phyloP scores from a whole-genome alignment of 1,139 yeast genomes.

The Blastobotrys capitulatus region DNA sequence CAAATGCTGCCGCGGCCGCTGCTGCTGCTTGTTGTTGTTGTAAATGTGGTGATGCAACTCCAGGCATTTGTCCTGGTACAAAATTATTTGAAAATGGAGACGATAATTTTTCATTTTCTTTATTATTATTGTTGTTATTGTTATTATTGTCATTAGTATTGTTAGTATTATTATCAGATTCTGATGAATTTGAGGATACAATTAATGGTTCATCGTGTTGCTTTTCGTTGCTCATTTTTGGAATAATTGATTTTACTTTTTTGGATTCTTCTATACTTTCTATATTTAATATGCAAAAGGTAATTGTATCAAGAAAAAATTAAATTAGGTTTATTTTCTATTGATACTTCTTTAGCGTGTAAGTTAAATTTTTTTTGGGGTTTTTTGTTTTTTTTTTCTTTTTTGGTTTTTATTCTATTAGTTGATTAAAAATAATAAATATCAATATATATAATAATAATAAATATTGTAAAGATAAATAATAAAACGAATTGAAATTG shows the following conservation, averaged over 20 bases:
- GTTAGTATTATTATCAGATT: neutral
- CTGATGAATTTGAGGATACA: neutral
- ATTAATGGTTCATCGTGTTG: neutral
- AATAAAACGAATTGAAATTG: too few relatives aligned
- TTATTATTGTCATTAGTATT: neutral
- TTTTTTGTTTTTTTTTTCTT: neutral
- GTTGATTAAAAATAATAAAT: too few relatives aligned
- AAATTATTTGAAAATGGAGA: neutral
- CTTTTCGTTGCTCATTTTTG: neutral
- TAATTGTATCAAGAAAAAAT: too few relatives aligned
- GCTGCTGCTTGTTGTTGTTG: neutral
- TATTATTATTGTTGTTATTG: neutral
- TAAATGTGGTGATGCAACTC: neutral
- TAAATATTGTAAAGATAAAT: too few relatives aligned
- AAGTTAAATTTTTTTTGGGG: neutral
- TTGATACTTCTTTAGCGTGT: neutral
- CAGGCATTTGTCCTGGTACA: neutral
- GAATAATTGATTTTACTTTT: neutral
- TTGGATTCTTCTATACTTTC: neutral
- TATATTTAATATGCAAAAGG: too few relatives aligned
- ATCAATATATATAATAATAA: too few relatives aligned
- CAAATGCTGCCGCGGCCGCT: neutral
- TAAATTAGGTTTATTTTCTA: neutral
- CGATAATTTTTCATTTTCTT: neutral
- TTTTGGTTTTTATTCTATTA: neutral